Evolutionary conservation across 306 rosid genomes (phyloP).

Genomic region (Rosa rugosa): DNA sequence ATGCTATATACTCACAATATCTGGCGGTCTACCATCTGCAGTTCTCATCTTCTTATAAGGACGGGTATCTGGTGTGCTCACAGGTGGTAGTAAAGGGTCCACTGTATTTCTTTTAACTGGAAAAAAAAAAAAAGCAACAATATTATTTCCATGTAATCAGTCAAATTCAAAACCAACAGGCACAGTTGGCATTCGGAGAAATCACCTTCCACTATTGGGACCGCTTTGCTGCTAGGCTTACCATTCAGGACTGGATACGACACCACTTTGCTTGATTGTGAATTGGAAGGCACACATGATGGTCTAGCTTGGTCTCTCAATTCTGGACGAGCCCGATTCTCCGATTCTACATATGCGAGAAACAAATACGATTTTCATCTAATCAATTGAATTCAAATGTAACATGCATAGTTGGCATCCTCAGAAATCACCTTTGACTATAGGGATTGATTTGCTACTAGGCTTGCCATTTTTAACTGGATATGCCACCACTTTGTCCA

Average conservation of each 20-base stretch:
- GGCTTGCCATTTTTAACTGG: slow-evolving; percentile 4
- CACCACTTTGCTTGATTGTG: neutral
- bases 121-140: neutral
- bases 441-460: neutral
- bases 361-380: neutral
- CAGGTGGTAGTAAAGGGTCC: neutral
- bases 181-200: slow-evolving; percentile 3
- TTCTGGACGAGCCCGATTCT: neutral
- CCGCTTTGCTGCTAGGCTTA: slow-evolving; percentile 1
- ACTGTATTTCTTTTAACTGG: neutral
- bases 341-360: neutral
- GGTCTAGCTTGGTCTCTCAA: neutral
- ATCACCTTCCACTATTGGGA: slow-evolving; percentile 15
- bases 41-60: slow-evolving; percentile 40
- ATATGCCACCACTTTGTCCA: neutral
- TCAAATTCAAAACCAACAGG: neutral
- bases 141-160: neutral
- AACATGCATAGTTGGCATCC: slow-evolving; percentile 3
- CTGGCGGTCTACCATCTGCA: neutral
- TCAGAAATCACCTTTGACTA: slow-evolving; percentile 21
- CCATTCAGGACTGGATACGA: neutral
- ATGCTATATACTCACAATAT: neutral
- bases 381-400: neutral
- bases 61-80: slow-evolving; percentile 17
- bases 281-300: slow-evolving; percentile 9